Base-by-base conservation (phyloP, 2,329 filamentous ascomycete species). In the Aspergillus pseudonomiae region DNA sequence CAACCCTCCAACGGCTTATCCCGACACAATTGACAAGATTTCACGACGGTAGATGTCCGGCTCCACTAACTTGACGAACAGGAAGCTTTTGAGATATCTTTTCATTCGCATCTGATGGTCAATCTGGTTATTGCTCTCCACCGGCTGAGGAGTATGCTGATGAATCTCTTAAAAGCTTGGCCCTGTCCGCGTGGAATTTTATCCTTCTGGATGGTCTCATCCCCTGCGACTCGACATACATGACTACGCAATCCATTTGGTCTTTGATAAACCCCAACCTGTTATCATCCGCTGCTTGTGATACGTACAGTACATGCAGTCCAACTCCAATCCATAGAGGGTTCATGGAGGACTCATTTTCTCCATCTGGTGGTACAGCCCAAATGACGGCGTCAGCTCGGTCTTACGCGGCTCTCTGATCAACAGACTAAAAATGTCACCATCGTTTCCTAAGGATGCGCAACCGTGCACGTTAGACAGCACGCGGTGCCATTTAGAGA, bases 401-500 rank as follows among this genome's bases (percentile, higher is more conserved):
- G 66, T 67, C 66, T 70, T 68, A 68, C 68, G 68, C 68, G 67
- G 68, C 68, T 67, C 60, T 65, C 63, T 63, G 63, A 68, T 66
- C 61, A 68, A 64, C 65, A 65, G 34, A 60, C 63, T 66, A 62
- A 64, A 66, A 60, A 64, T 67, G 63, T 63, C 66, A 64, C 60
- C 64, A 68, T 64, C 57, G 45, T 30, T 57, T 59, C 19, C 62
- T 58, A 59, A 59, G 36, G 60, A 65, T 52, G 59, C 63, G 60
- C 63, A 64, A 66, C 59, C 57, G 61, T 63, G 55, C 63, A 59
- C 59, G n/a, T 54, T 52, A 52, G 28, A 32, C 28, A 46, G 55
- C 54, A 39, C 57, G 58, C 56, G 52, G 56, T 46, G 41, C 58
- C 56, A 56, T 48, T 32, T 32, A 54, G 34, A 55, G 52, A 55